Percentiles rank a stretch among this genome's conserved stretches.
Conservation (phyloP, 2,329 filamentous ascomycete genomes). For the Hymenoscyphus salicellus region DNA sequence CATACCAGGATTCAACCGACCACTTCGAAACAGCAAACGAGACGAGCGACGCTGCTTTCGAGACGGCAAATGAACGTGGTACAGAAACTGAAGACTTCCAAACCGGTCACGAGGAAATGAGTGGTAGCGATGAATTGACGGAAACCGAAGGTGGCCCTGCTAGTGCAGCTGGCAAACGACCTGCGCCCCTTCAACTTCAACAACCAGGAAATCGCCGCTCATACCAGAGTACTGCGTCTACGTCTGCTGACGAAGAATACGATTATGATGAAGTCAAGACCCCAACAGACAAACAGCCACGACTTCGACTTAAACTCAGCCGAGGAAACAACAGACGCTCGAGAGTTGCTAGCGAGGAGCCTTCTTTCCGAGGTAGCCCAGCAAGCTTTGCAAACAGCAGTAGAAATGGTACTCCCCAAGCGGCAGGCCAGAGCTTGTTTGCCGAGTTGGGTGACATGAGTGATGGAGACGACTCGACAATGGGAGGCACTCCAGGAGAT, state of each 20-base stretch:
- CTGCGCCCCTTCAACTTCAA: conserved; percentile 41
- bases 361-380: conserved; percentile 56
- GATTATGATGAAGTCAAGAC: conserved; percentile 62
- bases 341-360: conserved; percentile 59
- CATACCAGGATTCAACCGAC: conserved; percentile 54
- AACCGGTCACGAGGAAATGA: conserved; percentile 80
- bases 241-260: conserved; percentile 70
- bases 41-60: conserved; percentile 61
- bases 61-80: conserved; percentile 73
- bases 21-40: conserved; percentile 82
- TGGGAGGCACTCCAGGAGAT: conserved; percentile 52
- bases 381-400: conserved; percentile 53
- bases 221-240: conserved; percentile 84
- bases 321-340: conserved; percentile 62
- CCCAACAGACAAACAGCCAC: conserved; percentile 58
- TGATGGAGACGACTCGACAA: conserved; percentile 62
- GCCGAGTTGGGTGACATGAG: conserved; percentile 84
- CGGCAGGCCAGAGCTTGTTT: conserved; percentile 73
- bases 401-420: conserved; percentile 48
- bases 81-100: conserved; percentile 96
- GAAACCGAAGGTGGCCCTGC: conserved; percentile 67
- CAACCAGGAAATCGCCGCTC: conserved; percentile 61
- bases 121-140: conserved; percentile 66
- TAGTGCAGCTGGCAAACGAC: conserved; percentile 37
- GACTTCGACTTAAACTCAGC: conserved; percentile 69